Evolutionary conservation across 495 filamentous ascomycete species (phyloP), one percentile per base, ranked within the genome.

Genomic region (Xylaria venustula): DNA sequence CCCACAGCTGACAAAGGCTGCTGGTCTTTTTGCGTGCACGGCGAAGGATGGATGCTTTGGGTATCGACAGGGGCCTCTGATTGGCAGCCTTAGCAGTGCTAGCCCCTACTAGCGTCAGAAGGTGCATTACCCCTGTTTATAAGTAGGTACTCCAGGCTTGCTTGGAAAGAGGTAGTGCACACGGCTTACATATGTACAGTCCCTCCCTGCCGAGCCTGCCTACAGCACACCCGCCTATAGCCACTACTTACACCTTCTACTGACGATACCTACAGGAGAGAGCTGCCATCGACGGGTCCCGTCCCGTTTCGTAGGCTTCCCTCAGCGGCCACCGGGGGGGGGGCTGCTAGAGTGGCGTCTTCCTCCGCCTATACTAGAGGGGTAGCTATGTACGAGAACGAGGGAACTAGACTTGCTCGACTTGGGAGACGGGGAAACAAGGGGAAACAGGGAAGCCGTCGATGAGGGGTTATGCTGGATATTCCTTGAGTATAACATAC

Each of bases 11-110:
- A 26, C 57, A 66, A 67, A 66, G 60, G 58, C 47, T 55, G 61
- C 51, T 59, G 58, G 69, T 55, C 67, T 67, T 64, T 66, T 64
- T 61, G 59, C 48, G 34, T 54, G 34, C 52, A 54, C 52, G 26
- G 52, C 28, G 41, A 36, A 57, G 44, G 42, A 37, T 47, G 34
- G 34, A 61, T 52, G 58, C 41, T 61, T 61, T 54, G 50, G 50
- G 58, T 41, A 53, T 32, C 46, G 48, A 52, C 57, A 60, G 57
- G 47, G 47, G 34, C 37, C 7, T 52, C 58, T 58, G 20, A 62
- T 57, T 56, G 50, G 40, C 41, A 49, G 63, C 69, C 64, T 58
- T 64, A 62, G 66, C 44, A 17, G 37, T 49, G 41, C 42, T 17
- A 44, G 53, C 53, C 53, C 22, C 53, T 45, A 32, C 40, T 28